Conservation (phyloP, 2,329 filamentous ascomycete genomes). For the Epichloe baconii region DNA sequence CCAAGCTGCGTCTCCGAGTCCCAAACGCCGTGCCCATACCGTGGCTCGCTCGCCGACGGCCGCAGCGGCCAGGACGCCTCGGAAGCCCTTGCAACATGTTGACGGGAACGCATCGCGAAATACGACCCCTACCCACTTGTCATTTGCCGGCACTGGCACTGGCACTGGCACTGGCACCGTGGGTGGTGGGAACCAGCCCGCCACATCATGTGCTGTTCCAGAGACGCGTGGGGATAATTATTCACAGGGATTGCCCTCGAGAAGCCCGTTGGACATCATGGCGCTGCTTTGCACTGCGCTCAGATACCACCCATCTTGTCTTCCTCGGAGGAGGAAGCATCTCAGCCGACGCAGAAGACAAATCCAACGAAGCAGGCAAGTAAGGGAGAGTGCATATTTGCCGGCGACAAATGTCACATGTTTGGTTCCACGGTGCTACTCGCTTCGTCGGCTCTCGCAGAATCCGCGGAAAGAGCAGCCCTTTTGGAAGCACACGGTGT, state of each 20-base stretch:
- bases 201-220: background rate
- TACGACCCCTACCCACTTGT: background rate
- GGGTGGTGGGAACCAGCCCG: background rate
- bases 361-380: background rate
- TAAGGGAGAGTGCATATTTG: conserved; percentile 17
- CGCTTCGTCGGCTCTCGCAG: conserved; percentile 25
- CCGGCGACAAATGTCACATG: conserved; percentile 24
- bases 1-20: conserved; percentile 1
- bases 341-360: background rate
- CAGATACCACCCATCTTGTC: background rate
- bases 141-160: background rate
- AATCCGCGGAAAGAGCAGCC: conserved; percentile 22
- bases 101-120: conserved; percentile 11
- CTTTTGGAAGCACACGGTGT: conserved; percentile 32
- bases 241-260: background rate
- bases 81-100: conserved; percentile 12
- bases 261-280: too few species aligned
- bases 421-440: conserved; percentile 25
- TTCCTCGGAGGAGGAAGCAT: background rate
- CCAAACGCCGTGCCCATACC: conserved; percentile 9
- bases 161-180: too few species aligned
- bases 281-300: background rate
- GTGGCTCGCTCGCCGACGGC: background rate
- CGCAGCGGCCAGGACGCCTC: conserved; percentile 1
- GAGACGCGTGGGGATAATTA: background rate